Evolutionary conservation across 2,329 filamentous ascomycete species (phyloP).

Genomic region (Cercospora sp.): DNA sequence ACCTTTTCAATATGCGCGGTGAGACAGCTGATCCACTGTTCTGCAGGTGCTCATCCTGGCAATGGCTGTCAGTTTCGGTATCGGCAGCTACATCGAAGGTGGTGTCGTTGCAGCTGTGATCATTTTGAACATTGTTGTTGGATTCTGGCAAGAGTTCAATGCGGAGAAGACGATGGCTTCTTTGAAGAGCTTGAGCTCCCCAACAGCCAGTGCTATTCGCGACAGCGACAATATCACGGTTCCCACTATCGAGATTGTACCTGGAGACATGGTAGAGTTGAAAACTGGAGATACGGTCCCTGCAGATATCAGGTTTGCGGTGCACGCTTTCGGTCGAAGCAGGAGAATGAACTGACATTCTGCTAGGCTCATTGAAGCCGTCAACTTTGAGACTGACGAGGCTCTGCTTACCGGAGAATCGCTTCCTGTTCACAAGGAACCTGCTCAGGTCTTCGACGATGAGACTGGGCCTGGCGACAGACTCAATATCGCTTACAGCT

Average conservation of each 20-base stretch:
- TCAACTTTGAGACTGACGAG: conserved; percentile 60
- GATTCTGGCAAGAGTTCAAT: conserved; percentile 49
- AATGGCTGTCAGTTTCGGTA: conserved; percentile 50
- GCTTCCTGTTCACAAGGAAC: conserved; percentile 64
- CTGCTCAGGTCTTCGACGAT: conserved; percentile 52
- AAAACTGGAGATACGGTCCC: conserved; percentile 51
- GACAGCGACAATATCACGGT: conserved; percentile 46
- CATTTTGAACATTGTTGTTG: conserved; percentile 46
- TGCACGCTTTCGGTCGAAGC: neutral
- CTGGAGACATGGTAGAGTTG: conserved; percentile 49
- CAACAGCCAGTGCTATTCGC: conserved; percentile 48
- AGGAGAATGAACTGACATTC: neutral
- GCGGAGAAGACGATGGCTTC: conserved; percentile 53
- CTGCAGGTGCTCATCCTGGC: conserved; percentile 48
- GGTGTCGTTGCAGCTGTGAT: conserved; percentile 50
- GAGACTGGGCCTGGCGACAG: conserved; percentile 66
- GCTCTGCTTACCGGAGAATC: conserved; percentile 73
- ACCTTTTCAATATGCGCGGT: conserved; percentile 5
- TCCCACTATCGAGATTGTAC: conserved; percentile 46
- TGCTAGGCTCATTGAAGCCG: conserved; percentile 47
- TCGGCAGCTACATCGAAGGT: conserved; percentile 50
- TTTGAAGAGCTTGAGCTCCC: conserved; percentile 47
- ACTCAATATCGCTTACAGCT: conserved; percentile 68
- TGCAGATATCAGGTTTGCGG: conserved; percentile 41
- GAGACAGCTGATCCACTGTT: conserved; percentile 16